Base-by-base conservation (phyloP, 2,329 filamentous ascomycete species). In the Xylaria sp. region DNA sequence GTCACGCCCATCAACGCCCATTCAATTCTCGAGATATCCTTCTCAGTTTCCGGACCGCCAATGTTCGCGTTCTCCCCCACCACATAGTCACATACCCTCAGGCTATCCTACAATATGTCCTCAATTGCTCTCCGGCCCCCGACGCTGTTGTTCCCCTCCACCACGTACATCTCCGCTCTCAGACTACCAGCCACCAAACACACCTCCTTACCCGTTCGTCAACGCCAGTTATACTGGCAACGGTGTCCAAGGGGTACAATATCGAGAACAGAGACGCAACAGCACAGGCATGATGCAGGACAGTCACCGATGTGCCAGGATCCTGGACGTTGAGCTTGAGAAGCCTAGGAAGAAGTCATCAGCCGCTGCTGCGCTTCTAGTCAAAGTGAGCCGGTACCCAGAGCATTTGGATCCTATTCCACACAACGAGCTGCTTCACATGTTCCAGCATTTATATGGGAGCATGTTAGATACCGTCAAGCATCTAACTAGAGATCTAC, bases 361-460 rank as follows among this genome's bases (percentile, higher is more conserved):
- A 5, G 56, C 59, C 5, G 65, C 59, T 30, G 53, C 53, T 17
- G 45, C 59, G 19, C 61, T 70, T 12, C 17, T 64, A 7, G 58
- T 65, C 53, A 68, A 53, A 51, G 8, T 70, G 39, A 53, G 58
- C 53, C 65, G 65, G 57, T 51, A 54, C 30, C 65, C 65, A 12
- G 65, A 68, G 47, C 39, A 58, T 17, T 54, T 42, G 17, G 56
- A 63, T 4, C 65, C 59, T 24, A 65, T 70, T 19, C 61, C 51
- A 11, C 34, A 70, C 32, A 19, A 32, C 12, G 53, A 62, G 19
- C 54, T 70, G 30, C 68, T 70, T 36, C 61, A 65, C 3, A 70
- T 68, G 68, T 70, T 59, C 24, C 68, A 70, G 42, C 17, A 68
- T 6, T 30, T 70, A 2, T 70, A 70, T 21, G 68, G 68, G 11